phyloP scores from a whole-genome alignment of 768 basidiomycete species.

The Piloderma croceum region DNA sequence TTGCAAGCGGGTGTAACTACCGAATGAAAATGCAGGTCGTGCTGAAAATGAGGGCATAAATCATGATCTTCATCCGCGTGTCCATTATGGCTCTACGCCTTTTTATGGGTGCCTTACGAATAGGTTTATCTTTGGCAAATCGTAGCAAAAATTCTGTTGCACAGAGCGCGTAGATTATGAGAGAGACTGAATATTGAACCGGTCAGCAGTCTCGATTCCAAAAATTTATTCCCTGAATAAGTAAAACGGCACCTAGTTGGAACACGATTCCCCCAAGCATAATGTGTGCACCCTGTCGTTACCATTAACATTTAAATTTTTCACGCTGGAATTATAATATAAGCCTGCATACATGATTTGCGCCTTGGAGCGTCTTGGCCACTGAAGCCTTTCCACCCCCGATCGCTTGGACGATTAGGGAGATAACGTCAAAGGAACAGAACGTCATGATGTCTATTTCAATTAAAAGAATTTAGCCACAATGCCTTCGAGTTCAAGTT shows the following conservation, averaged over 20 bases:
- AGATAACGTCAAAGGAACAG: conserved; percentile 45
- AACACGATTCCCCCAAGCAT: conserved; percentile 63
- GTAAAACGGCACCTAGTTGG: conserved; percentile 39
- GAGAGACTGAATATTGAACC: conserved; percentile 35
- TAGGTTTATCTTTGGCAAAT: conserved; percentile 15
- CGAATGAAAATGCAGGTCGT: conserved; percentile 19
- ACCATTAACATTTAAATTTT: background rate
- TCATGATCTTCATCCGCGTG: background rate
- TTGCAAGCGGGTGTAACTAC: conserved; percentile 2
- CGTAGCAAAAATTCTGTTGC: conserved; percentile 44
- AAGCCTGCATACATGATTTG: conserved; percentile 11
- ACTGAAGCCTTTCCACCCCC: conserved; percentile 56
- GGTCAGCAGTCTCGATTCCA: background rate
- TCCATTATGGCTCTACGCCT: too few relatives aligned
- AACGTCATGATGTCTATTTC: conserved; percentile 39
- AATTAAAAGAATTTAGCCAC: background rate
- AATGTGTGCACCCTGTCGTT: conserved; percentile 35
- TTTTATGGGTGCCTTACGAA: background rate
- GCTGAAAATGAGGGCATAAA: background rate
- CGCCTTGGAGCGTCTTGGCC: conserved; percentile 17
- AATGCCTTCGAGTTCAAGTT: background rate
- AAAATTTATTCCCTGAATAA: background rate
- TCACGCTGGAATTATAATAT: background rate
- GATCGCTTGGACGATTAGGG: conserved; percentile 56
- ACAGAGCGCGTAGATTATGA: conserved; percentile 36